Conservation (phyloP, 2,329 filamentous ascomycete genomes). For the Ophiostoma sp. region DNA sequence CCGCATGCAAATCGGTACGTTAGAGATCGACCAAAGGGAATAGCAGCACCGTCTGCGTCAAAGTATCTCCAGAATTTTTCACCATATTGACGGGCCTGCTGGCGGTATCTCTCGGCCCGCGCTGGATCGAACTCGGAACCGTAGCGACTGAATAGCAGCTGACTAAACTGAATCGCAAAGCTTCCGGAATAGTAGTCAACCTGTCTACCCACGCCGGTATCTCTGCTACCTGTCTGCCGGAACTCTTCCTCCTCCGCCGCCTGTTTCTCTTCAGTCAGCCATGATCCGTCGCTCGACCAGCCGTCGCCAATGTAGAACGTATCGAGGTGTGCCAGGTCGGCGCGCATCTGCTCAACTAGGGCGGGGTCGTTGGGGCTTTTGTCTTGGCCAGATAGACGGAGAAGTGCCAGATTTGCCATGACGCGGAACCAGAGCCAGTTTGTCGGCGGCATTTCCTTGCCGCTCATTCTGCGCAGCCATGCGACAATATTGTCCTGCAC, state of each 20-base stretch:
- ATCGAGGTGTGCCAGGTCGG: constrained; percentile 25
- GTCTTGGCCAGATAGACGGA: constrained; percentile 16
- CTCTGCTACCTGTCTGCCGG: neutral
- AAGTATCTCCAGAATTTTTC: constrained; percentile 41
- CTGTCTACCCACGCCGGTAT: constrained; percentile 19
- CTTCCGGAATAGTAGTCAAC: constrained; percentile 29
- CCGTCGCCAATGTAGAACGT: constrained; percentile 23
- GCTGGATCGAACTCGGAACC: constrained; percentile 36
- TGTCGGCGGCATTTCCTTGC: constrained; percentile 25
- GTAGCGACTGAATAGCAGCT: constrained; percentile 39
- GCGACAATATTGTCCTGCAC: constrained; percentile 33
- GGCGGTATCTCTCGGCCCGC: constrained; percentile 32
- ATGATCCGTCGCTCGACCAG: constrained; percentile 27
- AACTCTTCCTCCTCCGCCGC: neutral
- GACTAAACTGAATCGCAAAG: constrained; percentile 31
- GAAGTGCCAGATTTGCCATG: constrained; percentile 25
- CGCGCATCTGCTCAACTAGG: constrained; percentile 19
- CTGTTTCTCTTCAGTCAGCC: constrained; percentile 21
- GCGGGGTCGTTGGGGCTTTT: neutral
- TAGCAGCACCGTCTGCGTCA: constrained; percentile 39
- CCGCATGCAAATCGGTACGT: constrained; percentile 44
- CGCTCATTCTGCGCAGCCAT: constrained; percentile 26
- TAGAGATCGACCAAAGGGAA: constrained; percentile 43
- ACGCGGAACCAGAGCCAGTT: constrained; percentile 29
- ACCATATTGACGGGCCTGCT: constrained; percentile 36